Percentiles rank a stretch among this genome's conserved stretches.
Conservation (phyloP, 441 rosid genomes). For the Hura crepitans region DNA sequence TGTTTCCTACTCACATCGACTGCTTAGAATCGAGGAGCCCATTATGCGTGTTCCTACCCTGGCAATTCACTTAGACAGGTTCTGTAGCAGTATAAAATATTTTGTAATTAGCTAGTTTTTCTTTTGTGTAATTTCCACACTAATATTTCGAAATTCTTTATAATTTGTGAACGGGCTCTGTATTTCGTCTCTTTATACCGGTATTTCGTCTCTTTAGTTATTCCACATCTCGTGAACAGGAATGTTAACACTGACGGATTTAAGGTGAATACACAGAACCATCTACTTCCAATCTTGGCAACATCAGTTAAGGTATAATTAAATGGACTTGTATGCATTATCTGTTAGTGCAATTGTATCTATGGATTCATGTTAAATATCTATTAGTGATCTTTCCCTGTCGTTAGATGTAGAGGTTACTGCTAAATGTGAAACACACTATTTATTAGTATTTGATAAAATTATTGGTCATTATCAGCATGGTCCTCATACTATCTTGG, state of each 20-base stretch:
- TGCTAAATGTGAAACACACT: background rate
- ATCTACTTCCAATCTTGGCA: slow-evolving; percentile 85
- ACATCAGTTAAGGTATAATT: slow-evolving; percentile 69
- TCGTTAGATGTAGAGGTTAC: background rate
- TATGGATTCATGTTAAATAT: background rate
- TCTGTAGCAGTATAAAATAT: slow-evolving; percentile 15
- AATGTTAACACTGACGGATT: slow-evolving; percentile 76
- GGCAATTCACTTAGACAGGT: slow-evolving; percentile 97
- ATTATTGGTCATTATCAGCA: background rate
- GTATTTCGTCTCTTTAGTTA: background rate
- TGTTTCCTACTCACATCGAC: slow-evolving; percentile 56
- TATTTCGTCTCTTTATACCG: slow-evolving; percentile 1
- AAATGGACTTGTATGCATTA: background rate
- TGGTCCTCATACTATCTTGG: background rate
- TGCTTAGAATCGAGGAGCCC: slow-evolving; percentile 77
- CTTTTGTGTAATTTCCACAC: background rate
- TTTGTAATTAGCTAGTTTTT: background rate
- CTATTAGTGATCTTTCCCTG: background rate
- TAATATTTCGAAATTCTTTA: background rate
- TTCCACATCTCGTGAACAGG: slow-evolving; percentile 42
- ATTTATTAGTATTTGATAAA: background rate
- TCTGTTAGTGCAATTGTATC: background rate
- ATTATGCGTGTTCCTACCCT: slow-evolving; percentile 91
- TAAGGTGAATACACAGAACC: slow-evolving; percentile 83
- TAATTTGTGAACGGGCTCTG: background rate